Evolutionary conservation across 225 moss, liverwort and hornwort genomes (phyloP).

Genomic region (Bryoerythrophyllum caledonicum): DNA sequence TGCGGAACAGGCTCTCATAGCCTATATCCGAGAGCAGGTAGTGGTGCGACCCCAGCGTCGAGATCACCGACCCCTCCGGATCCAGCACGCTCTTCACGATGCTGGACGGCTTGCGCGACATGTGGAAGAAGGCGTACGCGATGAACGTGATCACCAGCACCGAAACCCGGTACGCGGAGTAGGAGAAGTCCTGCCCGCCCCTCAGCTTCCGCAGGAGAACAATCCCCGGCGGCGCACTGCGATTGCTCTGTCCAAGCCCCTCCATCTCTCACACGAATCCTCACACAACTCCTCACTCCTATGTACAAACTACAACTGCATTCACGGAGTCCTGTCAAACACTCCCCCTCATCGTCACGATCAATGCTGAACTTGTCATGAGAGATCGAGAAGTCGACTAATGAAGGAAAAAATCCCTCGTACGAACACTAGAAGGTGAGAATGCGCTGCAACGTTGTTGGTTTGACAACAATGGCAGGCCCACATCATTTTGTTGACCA

Average conservation of each 20-base stretch:
- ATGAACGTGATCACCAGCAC: constrained; percentile 76
- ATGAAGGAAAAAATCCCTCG: constrained; percentile 12
- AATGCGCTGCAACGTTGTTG: constrained; percentile 3
- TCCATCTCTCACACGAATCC: constrained; percentile 24
- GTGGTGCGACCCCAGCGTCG: constrained; percentile 40
- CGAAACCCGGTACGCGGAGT: constrained; percentile 42
- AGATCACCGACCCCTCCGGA: constrained; percentile 55
- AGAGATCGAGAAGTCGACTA: background rate
- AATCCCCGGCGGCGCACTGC: constrained; percentile 39
- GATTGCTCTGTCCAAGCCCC: background rate
- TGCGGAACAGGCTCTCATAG: constrained; percentile 31
- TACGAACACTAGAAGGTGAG: background rate
- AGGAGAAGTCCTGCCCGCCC: constrained; percentile 32
- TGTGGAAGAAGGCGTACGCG: constrained; percentile 80
- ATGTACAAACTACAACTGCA: background rate
- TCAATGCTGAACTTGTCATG: constrained; percentile 15
- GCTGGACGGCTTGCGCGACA: constrained; percentile 85
- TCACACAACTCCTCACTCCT: background rate
- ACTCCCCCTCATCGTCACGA: constrained; percentile 2
- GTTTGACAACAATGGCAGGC: background rate
- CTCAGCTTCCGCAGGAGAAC: constrained; percentile 32
- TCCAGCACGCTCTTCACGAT: constrained; percentile 90
- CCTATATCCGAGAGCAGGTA: constrained; percentile 27
- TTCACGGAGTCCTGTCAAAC: background rate
- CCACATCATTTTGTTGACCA: constrained; percentile 13